Evolutionary conservation across 768 basidiomycete genomes (phyloP).

Genomic region (Tylopilus balloui): DNA sequence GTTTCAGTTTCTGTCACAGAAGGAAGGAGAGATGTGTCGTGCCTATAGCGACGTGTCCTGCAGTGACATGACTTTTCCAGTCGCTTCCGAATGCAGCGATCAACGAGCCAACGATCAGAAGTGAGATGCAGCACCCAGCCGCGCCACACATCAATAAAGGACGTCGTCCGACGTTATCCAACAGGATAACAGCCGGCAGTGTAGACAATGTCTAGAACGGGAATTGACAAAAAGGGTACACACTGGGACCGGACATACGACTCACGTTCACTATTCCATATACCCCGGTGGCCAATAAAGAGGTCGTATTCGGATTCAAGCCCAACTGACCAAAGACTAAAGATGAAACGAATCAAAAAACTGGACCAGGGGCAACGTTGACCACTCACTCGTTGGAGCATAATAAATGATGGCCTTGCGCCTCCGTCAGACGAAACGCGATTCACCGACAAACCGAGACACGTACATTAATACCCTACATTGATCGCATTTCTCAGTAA

Average conservation of each 20-base stretch:
- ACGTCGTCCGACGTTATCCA: constrained; percentile 38
- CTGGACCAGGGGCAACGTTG: not conserved
- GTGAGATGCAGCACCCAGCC: constrained; percentile 29
- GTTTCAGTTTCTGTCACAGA: constrained; percentile 5
- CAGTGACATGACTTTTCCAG: constrained; percentile 27
- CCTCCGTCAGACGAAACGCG: constrained; percentile 3
- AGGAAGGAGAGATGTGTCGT: constrained; percentile 16
- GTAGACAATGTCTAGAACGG: constrained; percentile 32
- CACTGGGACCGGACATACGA: not conserved
- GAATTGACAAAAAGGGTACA: not conserved
- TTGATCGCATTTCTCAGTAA: not conserved
- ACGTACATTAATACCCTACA: constrained; percentile 28
- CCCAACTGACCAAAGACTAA: constrained; percentile 40
- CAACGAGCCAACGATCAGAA: constrained; percentile 28
- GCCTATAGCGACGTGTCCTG: constrained; percentile 29
- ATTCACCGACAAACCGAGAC: not conserved
- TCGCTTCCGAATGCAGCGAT: constrained; percentile 27
- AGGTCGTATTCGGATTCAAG: constrained; percentile 38
- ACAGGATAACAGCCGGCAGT: constrained; percentile 33
- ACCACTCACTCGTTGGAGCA: constrained; percentile 18
- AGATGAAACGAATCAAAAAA: constrained; percentile 15
- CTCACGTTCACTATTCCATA: constrained; percentile 34
- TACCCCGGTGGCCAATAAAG: constrained; percentile 40
- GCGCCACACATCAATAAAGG: constrained; percentile 39
- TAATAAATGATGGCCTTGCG: constrained; percentile 30